These are phyloP conservation scores for Arabidopsis lyrata DNA, from an alignment of 441 rosid species.

Conservation along the genomic window DNA sequence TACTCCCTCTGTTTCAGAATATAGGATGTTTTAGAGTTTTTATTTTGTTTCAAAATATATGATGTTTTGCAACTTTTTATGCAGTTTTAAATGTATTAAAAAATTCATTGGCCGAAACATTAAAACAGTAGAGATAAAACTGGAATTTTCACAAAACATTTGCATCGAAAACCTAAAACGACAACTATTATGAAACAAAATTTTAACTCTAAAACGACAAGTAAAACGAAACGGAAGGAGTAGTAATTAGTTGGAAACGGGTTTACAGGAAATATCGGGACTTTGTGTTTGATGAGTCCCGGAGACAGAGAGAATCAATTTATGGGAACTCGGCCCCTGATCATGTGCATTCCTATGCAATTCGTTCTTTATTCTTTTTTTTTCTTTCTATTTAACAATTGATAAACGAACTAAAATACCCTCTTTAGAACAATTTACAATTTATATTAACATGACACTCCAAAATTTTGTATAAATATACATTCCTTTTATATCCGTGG, in stretches of 20 bases:
- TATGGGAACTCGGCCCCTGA: slow-evolving; percentile 53
- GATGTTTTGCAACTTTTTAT: too few relatives aligned
- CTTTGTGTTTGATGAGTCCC: slow-evolving; percentile 59
- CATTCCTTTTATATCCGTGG: background rate
- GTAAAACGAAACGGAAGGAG: too few relatives aligned
- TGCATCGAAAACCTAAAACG: too few relatives aligned
- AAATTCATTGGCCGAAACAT: too few relatives aligned
- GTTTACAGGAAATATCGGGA: slow-evolving; percentile 35
- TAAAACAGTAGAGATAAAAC: too few relatives aligned
- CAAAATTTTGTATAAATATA: background rate
- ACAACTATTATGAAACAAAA: too few relatives aligned
- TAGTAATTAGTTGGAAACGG: background rate
- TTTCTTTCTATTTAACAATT: background rate
- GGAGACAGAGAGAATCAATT: slow-evolving; percentile 64
- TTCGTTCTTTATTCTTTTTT: background rate
- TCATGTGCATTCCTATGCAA: slow-evolving; percentile 41
- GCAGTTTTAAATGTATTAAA: too few relatives aligned
- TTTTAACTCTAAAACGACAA: too few relatives aligned
- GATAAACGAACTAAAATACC: slow-evolving; percentile 19
- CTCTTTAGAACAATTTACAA: background rate
- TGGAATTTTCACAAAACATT: too few relatives aligned
- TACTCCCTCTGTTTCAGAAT: too few relatives aligned
- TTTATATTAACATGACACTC: background rate
- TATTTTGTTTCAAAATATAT: too few relatives aligned
- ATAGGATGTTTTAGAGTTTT: too few relatives aligned